Conservation (phyloP, 169 alveolate species). For the Theileria annulata region DNA sequence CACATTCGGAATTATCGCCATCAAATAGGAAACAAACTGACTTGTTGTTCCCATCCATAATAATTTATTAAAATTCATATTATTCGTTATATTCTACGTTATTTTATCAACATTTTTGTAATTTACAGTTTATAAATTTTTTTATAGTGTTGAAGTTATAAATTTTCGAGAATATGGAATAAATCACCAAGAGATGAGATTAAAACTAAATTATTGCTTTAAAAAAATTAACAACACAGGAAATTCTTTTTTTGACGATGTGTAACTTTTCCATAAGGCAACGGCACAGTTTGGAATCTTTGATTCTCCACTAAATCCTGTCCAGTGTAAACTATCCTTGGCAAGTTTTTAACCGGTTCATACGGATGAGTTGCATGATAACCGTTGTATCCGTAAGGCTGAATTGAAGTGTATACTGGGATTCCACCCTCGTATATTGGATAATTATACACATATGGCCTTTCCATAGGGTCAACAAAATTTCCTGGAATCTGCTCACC, state of each 20-base stretch:
- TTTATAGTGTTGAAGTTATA: background rate
- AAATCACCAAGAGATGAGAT: too few species aligned
- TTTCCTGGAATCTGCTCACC: constrained; percentile 28
- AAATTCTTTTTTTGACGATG: constrained; percentile 60
- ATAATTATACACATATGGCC: constrained; percentile 23
- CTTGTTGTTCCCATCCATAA: background rate
- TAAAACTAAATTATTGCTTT: background rate
- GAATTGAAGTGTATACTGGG: constrained; percentile 19
- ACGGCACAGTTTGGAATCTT: constrained; percentile 15
- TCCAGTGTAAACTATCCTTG: constrained; percentile 3
- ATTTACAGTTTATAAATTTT: too few species aligned
- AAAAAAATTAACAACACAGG: constrained; percentile 51
- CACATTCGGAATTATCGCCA: constrained; percentile 21
- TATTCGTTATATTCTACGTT: too few species aligned
- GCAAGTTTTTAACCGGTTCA: constrained; percentile 35
- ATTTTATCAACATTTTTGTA: background rate
- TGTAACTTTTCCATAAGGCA: constrained; percentile 30
- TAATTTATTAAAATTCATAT: background rate
- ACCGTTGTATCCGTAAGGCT: constrained; percentile 20
- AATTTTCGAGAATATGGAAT: too few species aligned
- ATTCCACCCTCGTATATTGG: constrained; percentile 37
- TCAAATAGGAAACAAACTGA: constrained; percentile 2
- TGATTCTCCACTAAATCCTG: constrained; percentile 8
- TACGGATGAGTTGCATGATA: constrained; percentile 38
- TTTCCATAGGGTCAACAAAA: constrained; percentile 51